Conservation (phyloP, 257 asterid species). For the Asclepias syriaca region DNA sequence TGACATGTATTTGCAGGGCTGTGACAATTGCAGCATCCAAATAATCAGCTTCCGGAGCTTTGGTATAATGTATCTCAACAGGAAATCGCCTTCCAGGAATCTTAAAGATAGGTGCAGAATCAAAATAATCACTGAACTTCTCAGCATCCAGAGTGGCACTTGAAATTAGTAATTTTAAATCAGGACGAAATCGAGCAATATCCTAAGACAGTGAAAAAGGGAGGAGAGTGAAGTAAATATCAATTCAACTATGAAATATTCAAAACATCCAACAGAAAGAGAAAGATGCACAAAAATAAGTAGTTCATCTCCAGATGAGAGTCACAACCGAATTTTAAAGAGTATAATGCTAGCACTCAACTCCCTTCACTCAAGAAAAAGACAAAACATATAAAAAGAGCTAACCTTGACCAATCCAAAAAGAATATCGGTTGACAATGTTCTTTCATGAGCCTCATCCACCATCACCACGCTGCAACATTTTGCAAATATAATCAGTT, state of each 20-base stretch:
- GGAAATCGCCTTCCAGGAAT: slow-evolving; percentile 97
- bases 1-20: slow-evolving; percentile 84
- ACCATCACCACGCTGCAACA: slow-evolving; percentile 81
- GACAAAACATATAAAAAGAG: background rate
- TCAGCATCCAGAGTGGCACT: slow-evolving; percentile 96
- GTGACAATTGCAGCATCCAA: slow-evolving; percentile 88
- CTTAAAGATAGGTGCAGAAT: slow-evolving; percentile 47
- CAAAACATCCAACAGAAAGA: background rate
- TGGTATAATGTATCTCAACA: slow-evolving; percentile 82
- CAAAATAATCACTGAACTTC: slow-evolving; percentile 50
- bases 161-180: slow-evolving; percentile 81
- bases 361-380: background rate
- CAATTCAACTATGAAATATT: background rate
- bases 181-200: slow-evolving; percentile 77
- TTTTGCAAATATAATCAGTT: slow-evolving; percentile 12
- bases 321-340: background rate
- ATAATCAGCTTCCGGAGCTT: slow-evolving; percentile 98
- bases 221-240: background rate
- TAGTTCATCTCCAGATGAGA: background rate
- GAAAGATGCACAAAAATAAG: background rate
- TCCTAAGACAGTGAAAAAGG: slow-evolving; percentile 36
- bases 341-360: background rate
- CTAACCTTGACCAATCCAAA: slow-evolving; percentile 85
- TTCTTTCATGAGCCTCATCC: slow-evolving; percentile 97
- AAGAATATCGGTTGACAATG: slow-evolving; percentile 80